These are phyloP conservation scores for Lachancea meyersii DNA, from an alignment of 805 yeast species.

Conservation along the genomic window DNA sequence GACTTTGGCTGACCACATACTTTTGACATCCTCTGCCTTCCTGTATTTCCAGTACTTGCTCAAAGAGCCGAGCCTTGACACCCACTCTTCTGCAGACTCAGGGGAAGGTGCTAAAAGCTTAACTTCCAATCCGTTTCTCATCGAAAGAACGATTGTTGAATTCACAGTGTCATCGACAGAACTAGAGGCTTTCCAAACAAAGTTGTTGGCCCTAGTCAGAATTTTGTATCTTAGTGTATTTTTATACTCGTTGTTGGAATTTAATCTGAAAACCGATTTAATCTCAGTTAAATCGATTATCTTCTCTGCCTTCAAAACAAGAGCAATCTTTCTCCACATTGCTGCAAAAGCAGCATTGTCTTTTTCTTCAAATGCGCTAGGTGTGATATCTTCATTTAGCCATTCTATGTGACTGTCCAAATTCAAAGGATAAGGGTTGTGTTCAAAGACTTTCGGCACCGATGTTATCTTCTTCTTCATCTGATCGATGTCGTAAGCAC, in stretches of 20 bases:
- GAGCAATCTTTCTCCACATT: conserved; percentile 52
- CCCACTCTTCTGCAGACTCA: conserved; percentile 58
- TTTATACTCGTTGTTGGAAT: conserved; percentile 19
- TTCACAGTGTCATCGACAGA: conserved; percentile 32
- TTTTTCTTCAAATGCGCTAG: conserved; percentile 38
- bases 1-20: conserved; percentile 35
- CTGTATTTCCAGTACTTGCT: conserved; percentile 55
- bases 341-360: conserved; percentile 63
- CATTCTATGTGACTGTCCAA: conserved; percentile 51
- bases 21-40: conserved; percentile 36
- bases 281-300: conserved; percentile 55
- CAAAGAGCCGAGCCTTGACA: conserved; percentile 41
- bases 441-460: conserved; percentile 38
- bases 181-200: conserved; percentile 17
- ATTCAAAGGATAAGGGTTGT: conserved; percentile 51
- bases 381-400: conserved; percentile 40
- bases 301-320: conserved; percentile 52
- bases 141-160: conserved; percentile 47
- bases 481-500: conserved; percentile 24
- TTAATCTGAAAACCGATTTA: conserved; percentile 34
- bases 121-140: conserved; percentile 41
- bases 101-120: conserved; percentile 52
- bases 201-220: conserved; percentile 12
- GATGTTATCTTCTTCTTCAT: conserved; percentile 16
- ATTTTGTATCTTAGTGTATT: conserved; percentile 29